These are phyloP conservation scores for Aegilops umbellulata DNA, from an alignment of 176 grass and related monocot genomes.

Conservation along the genomic window DNA sequence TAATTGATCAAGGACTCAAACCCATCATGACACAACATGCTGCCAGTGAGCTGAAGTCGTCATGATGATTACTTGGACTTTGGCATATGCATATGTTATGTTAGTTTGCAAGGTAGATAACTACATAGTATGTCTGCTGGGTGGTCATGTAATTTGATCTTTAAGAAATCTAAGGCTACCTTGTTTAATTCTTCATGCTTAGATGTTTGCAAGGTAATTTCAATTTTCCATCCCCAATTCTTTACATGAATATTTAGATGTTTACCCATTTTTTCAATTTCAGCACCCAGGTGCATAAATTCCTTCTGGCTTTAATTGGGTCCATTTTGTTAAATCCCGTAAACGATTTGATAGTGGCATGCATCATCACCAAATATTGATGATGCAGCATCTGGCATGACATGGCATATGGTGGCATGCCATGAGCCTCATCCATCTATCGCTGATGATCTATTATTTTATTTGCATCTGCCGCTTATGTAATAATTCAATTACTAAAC, in stretches of 20 bases:
- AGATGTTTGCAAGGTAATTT: background rate
- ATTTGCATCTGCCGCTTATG: background rate
- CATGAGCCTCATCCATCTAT: background rate
- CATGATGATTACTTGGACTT: background rate
- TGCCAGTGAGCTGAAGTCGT: background rate
- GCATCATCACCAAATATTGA: background rate
- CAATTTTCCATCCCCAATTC: background rate
- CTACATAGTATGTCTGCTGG: background rate
- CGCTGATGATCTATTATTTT: background rate
- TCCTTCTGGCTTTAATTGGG: background rate
- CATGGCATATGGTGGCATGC: background rate
- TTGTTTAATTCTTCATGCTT: background rate
- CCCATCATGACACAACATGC: constrained; percentile 4
- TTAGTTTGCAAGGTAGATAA: background rate
- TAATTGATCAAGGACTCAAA: background rate
- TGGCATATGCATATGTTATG: constrained; percentile 8
- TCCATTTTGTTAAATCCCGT: background rate
- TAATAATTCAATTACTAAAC: background rate
- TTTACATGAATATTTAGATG: constrained; percentile 4
- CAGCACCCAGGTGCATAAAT: background rate
- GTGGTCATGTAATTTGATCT: background rate
- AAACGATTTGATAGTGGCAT: background rate
- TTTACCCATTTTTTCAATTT: background rate
- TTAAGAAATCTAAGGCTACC: background rate
- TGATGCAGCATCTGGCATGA: background rate